These are phyloP conservation scores for Oleoguttula mirabilis DNA, from an alignment of 495 filamentous ascomycete genomes.

Conservation along the genomic window DNA sequence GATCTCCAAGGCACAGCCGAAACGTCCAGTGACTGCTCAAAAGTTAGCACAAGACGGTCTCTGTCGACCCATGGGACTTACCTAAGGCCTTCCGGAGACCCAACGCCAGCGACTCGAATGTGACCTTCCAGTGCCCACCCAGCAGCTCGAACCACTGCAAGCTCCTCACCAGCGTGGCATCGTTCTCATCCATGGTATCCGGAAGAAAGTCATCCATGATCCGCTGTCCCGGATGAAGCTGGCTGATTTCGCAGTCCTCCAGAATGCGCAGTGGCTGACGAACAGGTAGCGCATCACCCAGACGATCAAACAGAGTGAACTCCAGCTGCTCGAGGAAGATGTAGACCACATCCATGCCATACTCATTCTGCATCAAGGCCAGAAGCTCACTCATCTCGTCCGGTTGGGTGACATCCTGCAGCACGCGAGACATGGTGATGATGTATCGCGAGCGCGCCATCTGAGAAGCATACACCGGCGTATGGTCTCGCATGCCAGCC, in stretches of 20 bases:
- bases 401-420: conserved; percentile 40
- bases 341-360: conserved; percentile 40
- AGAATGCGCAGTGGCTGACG: conserved; percentile 6
- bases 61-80: no score
- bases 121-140: conserved; percentile 56
- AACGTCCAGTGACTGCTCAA: conserved; percentile 17
- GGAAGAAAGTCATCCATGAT: conserved; percentile 19
- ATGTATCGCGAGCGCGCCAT: conserved; percentile 41
- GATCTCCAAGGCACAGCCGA: conserved; percentile 16
- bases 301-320: conserved; percentile 7
- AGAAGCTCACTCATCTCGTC: conserved; percentile 40
- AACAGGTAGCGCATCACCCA: neutral
- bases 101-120: conserved; percentile 52
- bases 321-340: conserved; percentile 36
- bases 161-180: conserved; percentile 62
- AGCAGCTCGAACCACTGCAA: conserved; percentile 75
- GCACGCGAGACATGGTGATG: conserved; percentile 42
- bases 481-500: conserved; percentile 54
- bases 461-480: conserved; percentile 77
- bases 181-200: conserved; percentile 30
- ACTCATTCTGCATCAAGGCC: conserved; percentile 38
- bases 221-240: conserved; percentile 24
- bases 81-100: conserved; percentile 64
- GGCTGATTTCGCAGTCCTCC: conserved; percentile 8
- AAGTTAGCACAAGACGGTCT: no score